Conservation (phyloP, 768 basidiomycete genomes). For the Termitomyces sp. region DNA sequence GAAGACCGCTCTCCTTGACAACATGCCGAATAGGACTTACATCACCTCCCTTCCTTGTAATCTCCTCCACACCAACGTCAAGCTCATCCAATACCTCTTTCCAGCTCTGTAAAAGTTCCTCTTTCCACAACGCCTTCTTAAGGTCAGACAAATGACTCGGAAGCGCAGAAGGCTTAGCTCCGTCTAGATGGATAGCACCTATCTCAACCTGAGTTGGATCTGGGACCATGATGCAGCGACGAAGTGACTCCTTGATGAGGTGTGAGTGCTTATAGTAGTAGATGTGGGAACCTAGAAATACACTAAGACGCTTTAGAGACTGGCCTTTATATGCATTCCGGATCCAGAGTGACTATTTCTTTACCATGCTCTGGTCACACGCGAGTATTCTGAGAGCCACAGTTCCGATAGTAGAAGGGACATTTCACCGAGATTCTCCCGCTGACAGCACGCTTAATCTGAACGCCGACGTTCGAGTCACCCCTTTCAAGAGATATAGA, state of each 20-base stretch:
- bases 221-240: not conserved
- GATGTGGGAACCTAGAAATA: too few relatives aligned
- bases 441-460: too few relatives aligned
- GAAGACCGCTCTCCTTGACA: not conserved
- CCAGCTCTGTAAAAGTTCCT: conserved; percentile 50
- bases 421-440: not conserved
- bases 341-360: not conserved
- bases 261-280: too few relatives aligned
- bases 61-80: conserved; percentile 40
- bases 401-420: not conserved
- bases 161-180: conserved; percentile 21
- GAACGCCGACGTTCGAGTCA: too few relatives aligned
- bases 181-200: not conserved
- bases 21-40: conserved; percentile 26
- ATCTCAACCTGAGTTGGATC: not conserved
- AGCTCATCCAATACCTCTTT: conserved; percentile 49
- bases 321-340: not conserved
- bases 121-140: conserved; percentile 52
- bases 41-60: conserved; percentile 41
- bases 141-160: conserved; percentile 57
- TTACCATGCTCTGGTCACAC: not conserved
- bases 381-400: not conserved
- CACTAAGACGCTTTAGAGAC: too few relatives aligned
- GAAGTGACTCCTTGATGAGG: too few relatives aligned
- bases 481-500: too few relatives aligned